Conservation (phyloP, 2,329 filamentous ascomycete species). For the Daldinia eschscholtzii region DNA sequence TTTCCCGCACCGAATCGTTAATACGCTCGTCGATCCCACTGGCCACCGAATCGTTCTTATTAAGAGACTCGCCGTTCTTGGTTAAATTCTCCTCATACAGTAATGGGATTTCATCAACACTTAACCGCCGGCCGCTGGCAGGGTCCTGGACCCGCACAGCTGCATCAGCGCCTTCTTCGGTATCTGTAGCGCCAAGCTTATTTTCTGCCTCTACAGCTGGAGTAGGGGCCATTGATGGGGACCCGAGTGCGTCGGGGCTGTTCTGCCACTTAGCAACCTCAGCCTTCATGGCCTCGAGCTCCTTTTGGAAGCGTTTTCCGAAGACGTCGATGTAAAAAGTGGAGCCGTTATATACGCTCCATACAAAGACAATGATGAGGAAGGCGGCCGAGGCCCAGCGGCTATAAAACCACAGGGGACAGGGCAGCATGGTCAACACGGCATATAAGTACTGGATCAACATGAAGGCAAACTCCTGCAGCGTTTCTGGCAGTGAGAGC, state of each 20-base stretch:
- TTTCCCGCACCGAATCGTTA: constrained; percentile 62
- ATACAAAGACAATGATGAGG: constrained; percentile 84
- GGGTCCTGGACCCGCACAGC: constrained; percentile 48
- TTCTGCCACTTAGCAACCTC: constrained; percentile 92
- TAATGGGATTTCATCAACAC: constrained; percentile 69
- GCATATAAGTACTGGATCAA: constrained; percentile 94
- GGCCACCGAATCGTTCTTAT: constrained; percentile 45
- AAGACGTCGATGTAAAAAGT: constrained; percentile 99
- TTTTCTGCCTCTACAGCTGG: constrained; percentile 38
- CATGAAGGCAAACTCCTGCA: constrained; percentile 96
- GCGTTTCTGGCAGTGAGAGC: constrained; percentile 76
- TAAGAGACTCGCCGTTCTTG: constrained; percentile 10
- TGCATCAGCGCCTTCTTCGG: constrained; percentile 43
- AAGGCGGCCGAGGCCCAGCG: constrained; percentile 83
- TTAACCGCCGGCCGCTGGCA: constrained; percentile 45
- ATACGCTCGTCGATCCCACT: constrained; percentile 61
- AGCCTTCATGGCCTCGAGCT: constrained; percentile 87
- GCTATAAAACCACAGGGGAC: constrained; percentile 94
- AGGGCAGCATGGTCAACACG: constrained; percentile 92
- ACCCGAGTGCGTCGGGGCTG: constrained; percentile 62
- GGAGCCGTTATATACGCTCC: constrained; percentile 96
- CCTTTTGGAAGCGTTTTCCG: constrained; percentile 95
- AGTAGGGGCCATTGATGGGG: constrained; percentile 57
- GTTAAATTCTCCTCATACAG: constrained; percentile 61
- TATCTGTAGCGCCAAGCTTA: constrained; percentile 40